Percentiles rank a stretch among this genome's conserved stretches.
phyloP scores from a whole-genome alignment of 345 rosid species.

The Aethionema arabicum region DNA sequence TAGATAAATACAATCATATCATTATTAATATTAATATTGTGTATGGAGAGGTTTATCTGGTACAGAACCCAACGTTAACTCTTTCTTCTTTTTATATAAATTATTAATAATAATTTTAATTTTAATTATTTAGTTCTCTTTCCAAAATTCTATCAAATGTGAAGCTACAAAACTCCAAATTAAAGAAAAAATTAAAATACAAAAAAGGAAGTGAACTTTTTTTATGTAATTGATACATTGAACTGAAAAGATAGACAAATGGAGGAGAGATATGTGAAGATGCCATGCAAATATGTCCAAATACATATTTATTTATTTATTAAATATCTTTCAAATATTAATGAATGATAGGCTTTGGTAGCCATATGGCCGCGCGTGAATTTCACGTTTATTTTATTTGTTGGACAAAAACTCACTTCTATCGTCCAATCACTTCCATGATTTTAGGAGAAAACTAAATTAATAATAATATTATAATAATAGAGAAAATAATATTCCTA shows the following conservation, averaged over 20 bases:
- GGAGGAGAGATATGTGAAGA: conserved; percentile 39
- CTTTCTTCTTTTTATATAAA: conserved; percentile 19
- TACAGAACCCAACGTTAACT: conserved; percentile 31
- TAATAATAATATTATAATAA: neutral
- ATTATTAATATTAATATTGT: neutral
- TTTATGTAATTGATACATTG: conserved; percentile 27
- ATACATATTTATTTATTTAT: neutral
- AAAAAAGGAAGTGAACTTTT: conserved; percentile 14
- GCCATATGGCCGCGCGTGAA: conserved; percentile 29
- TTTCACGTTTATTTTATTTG: neutral
- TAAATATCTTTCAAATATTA: neutral
- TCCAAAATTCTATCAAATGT: conserved; percentile 31
- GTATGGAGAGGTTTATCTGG: conserved; percentile 25
- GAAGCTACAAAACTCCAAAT: conserved; percentile 25
- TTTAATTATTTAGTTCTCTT: no score
- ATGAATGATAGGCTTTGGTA: conserved; percentile 12
- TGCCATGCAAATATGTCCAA: conserved; percentile 41
- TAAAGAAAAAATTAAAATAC: neutral
- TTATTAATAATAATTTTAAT: neutral
- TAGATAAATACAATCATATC: neutral
- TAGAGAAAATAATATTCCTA: neutral
- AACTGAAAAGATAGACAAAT: conserved; percentile 36
- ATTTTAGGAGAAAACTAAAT: conserved; percentile 29
- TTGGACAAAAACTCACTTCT: conserved; percentile 5
- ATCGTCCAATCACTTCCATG: conserved; percentile 27